phyloP scores from a whole-genome alignment of 305 asterid genomes.

The Solanum aculeatissimum region DNA sequence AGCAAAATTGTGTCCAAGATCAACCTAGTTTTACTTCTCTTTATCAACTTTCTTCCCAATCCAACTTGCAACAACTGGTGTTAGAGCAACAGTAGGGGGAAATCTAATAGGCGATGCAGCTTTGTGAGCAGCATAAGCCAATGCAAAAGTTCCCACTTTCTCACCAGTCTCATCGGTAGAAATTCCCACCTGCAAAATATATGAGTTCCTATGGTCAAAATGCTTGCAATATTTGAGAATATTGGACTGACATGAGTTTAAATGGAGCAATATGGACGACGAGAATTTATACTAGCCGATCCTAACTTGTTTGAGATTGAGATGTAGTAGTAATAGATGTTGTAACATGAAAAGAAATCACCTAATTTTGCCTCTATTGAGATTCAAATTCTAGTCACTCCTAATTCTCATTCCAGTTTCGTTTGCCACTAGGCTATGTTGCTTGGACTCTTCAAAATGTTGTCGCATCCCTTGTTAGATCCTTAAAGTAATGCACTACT shows the following conservation, averaged over 20 bases:
- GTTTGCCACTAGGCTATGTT: not conserved
- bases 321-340: not conserved
- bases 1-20: not conserved
- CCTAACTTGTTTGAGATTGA: not conserved
- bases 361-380: not conserved
- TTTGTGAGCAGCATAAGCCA: constrained; percentile 98
- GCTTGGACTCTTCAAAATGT: not conserved
- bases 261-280: not conserved
- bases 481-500: not conserved
- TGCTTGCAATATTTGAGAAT: not conserved
- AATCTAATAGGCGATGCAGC: constrained; percentile 97
- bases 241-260: not conserved
- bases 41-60: constrained; percentile 78
- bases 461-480: not conserved
- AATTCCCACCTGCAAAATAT: constrained; percentile 59
- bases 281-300: not conserved
- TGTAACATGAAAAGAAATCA: not conserved
- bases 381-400: not conserved
- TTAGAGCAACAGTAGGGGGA: constrained; percentile 96
- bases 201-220: not conserved
- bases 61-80: constrained; percentile 89
- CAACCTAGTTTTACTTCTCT: constrained; percentile 23
- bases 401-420: not conserved
- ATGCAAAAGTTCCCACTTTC: constrained; percentile 88
- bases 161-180: constrained; percentile 63